Evolutionary conservation across 257 asterid genomes (phyloP).

Genomic region (Nicotiana tomentosiformis): DNA sequence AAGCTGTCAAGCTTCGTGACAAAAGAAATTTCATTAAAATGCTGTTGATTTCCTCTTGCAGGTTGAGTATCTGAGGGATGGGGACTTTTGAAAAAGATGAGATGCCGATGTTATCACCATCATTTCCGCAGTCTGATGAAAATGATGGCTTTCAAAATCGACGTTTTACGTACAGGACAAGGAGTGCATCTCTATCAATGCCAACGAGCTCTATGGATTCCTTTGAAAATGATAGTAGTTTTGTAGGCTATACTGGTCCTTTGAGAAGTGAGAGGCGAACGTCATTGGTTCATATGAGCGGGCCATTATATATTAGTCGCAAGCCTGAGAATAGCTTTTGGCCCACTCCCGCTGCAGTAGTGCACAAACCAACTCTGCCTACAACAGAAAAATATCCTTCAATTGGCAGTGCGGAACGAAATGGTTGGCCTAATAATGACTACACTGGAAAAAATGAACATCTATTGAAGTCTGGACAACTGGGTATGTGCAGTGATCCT

Average conservation of each 20-base stretch:
- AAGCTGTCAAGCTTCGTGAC: not conserved
- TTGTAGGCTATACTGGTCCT: constrained; percentile 72
- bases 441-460: constrained; percentile 53
- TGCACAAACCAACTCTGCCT: constrained; percentile 26
- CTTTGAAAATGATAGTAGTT: constrained; percentile 31
- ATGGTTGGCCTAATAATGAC: constrained; percentile 40
- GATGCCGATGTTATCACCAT: constrained; percentile 55
- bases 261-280: constrained; percentile 42
- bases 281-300: constrained; percentile 50
- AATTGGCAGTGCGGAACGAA: constrained; percentile 19
- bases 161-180: constrained; percentile 35
- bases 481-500: constrained; percentile 93
- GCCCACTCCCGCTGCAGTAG: constrained; percentile 32
- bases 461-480: constrained; percentile 78
- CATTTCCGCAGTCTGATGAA: constrained; percentile 38
- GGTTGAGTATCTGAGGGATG: constrained; percentile 35
- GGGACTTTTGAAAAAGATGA: constrained; percentile 60
- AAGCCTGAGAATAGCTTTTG: constrained; percentile 37
- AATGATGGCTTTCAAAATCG: constrained; percentile 26
- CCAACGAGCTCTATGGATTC: constrained; percentile 44
- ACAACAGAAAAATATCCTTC: constrained; percentile 50
- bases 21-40: not conserved
- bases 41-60: constrained; percentile 11
- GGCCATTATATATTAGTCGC: constrained; percentile 42
- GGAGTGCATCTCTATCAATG: constrained; percentile 72